These are phyloP conservation scores for Pestalotiopsis fici DNA, from an alignment of 2,329 filamentous ascomycete species.

Conservation along the genomic window DNA sequence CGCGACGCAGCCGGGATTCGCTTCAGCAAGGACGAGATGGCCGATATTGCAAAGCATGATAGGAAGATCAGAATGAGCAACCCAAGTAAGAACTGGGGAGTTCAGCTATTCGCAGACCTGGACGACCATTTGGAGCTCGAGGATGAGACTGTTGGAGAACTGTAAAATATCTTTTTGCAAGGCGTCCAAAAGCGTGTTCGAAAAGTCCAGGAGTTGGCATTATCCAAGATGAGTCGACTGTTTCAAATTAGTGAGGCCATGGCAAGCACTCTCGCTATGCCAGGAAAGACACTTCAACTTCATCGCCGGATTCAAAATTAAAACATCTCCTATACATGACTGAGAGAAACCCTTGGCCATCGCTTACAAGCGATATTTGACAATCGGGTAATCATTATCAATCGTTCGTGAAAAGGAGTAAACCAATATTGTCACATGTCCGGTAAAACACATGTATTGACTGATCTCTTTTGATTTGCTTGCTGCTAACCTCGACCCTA, in stretches of 20 bases:
- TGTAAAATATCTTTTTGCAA: constrained; percentile 11
- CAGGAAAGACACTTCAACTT: background rate
- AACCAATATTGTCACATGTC: too few species aligned
- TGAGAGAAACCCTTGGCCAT: too few species aligned
- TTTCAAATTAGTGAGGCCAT: background rate
- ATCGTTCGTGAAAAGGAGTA: too few species aligned
- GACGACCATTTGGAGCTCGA: constrained; percentile 33
- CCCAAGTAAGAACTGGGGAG: constrained; percentile 38
- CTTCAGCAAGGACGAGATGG: constrained; percentile 38
- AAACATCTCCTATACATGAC: too few species aligned
- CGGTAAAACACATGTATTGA: background rate
- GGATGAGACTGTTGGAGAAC: constrained; percentile 14
- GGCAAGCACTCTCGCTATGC: background rate
- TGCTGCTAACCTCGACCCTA: background rate
- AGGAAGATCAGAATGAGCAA: constrained; percentile 37
- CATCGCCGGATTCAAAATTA: too few species aligned
- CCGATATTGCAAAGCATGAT: constrained; percentile 27
- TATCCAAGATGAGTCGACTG: background rate
- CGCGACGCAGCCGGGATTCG: constrained; percentile 47
- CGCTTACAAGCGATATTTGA: too few species aligned
- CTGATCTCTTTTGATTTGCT: background rate
- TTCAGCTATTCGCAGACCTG: constrained; percentile 38
- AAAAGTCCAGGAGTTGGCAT: background rate
- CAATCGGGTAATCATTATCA: too few species aligned
- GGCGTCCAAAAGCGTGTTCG: background rate